Percentiles rank a stretch among this genome's conserved stretches.
These are phyloP conservation scores for Silene coronaria DNA, from an alignment of 179 eudicot species.

Conservation along the genomic window DNA sequence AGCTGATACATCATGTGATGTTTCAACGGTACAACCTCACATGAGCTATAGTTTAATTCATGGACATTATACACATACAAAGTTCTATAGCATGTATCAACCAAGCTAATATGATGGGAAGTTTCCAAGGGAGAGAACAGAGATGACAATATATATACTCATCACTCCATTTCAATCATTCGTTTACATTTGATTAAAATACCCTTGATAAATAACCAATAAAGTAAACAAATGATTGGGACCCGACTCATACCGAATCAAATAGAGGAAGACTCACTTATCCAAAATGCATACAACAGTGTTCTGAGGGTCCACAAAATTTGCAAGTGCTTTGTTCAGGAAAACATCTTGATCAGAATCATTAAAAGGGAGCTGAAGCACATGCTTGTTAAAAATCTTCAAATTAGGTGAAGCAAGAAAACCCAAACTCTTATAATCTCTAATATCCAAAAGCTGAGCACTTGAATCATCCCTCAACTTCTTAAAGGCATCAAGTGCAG, in stretches of 20 bases:
- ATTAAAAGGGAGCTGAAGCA: constrained; percentile 44
- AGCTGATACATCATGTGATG: too few species aligned
- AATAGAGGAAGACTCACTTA: constrained; percentile 49
- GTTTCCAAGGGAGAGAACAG: too few species aligned
- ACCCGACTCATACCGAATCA: background rate
- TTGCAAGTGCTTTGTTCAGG: constrained; percentile 47
- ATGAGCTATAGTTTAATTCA: too few species aligned
- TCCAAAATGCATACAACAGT: constrained; percentile 70
- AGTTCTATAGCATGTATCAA: too few species aligned
- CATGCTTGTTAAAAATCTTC: constrained; percentile 55
- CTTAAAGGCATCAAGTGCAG: constrained; percentile 65
- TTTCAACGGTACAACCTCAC: too few species aligned
- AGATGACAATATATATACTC: too few species aligned
- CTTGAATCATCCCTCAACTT: constrained; percentile 61
- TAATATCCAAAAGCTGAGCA: constrained; percentile 70
- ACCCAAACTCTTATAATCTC: constrained; percentile 56
- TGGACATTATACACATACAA: too few species aligned
- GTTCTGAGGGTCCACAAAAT: constrained; percentile 45
- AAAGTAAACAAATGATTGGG: too few species aligned
- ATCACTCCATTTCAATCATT: too few species aligned
- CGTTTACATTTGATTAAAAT: too few species aligned
- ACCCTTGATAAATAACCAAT: too few species aligned
- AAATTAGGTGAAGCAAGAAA: constrained; percentile 65
- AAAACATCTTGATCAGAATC: constrained; percentile 72
- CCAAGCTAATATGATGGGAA: too few species aligned